Evolutionary conservation across 2,329 filamentous ascomycete species (phyloP), one percentile per base, ranked within the genome.

Genomic region (Trichoderma endophyticum): DNA sequence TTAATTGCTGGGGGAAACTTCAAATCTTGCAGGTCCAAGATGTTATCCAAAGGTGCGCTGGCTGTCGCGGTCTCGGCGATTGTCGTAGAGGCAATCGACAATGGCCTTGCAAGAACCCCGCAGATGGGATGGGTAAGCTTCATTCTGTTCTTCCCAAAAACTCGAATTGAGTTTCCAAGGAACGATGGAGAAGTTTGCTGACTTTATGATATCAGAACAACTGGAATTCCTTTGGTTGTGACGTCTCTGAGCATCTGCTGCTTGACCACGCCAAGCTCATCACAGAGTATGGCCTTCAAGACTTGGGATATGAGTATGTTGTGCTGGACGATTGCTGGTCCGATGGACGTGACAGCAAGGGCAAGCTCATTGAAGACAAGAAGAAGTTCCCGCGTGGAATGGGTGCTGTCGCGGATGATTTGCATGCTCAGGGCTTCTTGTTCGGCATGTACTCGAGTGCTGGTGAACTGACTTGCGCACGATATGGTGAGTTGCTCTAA

Each of bases 391-490:
- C 82, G 8, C 77, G 75, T 21, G 81, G 82, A 54, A 78, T 83
- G 70, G 80, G 78, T 61, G 73, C 77, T 56, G 74, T 83, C 1
- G 78, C 80, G 7, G 79, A 82, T 56, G 74, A 80, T 30, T 73
- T 82, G 21, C 81, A 83, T 71, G 73, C 73, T 2, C 73, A 79
- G 59, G 80, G 81, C 6, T 78, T 83, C 66, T 80, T 81, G 69
- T 78, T 82, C 18, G 82, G 82, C 24, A 81, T 83, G 73, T 83
- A 83, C 73, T 79, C 78, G 12, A 79, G 79, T 28, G 80, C 86
- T 6, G 86, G 86, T 12, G 80, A 79, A 57, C 80, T 79, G 73
- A 88, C 86, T 2, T 88, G 87, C 73, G 87, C 84, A 32, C 34
- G 71, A 70, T 72, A 72, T 61, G 71, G 68, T 70, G 39, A 70